Evolutionary conservation across 2,329 filamentous ascomycete species (phyloP).

Genomic region (Claviceps paspali): DNA sequence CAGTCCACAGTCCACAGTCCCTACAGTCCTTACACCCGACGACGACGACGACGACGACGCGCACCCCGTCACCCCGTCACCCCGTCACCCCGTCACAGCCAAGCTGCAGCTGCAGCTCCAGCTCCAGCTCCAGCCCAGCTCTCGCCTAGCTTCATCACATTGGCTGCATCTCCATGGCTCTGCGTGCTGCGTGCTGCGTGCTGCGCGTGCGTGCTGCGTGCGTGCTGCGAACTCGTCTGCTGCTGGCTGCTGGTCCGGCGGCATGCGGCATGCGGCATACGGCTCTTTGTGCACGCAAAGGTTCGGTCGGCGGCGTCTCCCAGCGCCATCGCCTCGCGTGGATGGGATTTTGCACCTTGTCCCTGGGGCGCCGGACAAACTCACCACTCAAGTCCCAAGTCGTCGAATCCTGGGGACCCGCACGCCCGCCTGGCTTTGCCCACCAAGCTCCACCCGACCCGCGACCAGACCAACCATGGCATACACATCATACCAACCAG

Average conservation of each 20-base stretch:
- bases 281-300: neutral
- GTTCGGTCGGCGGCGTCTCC: no score
- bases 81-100: no score
- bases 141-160: neutral
- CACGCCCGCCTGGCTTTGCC: slow-evolving; percentile 3
- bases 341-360: neutral
- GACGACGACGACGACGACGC: neutral
- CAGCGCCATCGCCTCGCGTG: neutral
- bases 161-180: neutral
- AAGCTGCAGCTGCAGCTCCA: neutral
- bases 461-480: slow-evolving; percentile 1
- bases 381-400: neutral
- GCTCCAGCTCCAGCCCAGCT: neutral
- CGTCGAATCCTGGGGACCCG: slow-evolving; percentile 1
- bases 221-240: neutral
- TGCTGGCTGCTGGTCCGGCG: no score
- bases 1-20: no score
- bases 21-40: no score
- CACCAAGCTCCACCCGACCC: slow-evolving; percentile 5
- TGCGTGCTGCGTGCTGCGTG: no score
- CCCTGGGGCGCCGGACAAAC: neutral
- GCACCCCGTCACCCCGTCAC: neutral
- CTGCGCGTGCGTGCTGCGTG: no score
- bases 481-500: neutral
- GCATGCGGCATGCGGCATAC: neutral